Base-by-base conservation (phyloP, 1,139 yeast species). In the Suhomyces panamericanus region DNA sequence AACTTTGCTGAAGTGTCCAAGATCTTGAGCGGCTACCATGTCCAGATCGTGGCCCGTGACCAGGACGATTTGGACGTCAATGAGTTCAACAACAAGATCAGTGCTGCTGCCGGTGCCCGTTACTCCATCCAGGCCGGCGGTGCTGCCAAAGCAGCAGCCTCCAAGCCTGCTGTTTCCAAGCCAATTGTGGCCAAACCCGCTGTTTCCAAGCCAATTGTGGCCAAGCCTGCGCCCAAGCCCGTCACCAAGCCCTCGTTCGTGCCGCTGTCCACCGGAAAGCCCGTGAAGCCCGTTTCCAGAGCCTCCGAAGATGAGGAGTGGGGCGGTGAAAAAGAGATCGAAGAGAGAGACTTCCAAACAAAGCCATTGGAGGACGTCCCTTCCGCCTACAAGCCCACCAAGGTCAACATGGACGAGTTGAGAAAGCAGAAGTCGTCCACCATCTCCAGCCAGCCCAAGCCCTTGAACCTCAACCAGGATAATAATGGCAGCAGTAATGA, bases 41-140 rank as follows among this genome's bases (percentile, higher is more conserved):
- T 93, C 44, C 98, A 93, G 67, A 83, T 95, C 53, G 89, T 97
- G 35, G 99, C 98, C n/a, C 81, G 98, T 67, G 95, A 88, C 60
- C 77, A 81, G 43, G 96, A 89, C 59, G 99, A 95, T 62, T 77
- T 95, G 62, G 87, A 87, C 55, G 87, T 86, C 39, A 75, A 78
- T 29, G 95, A 87, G 49, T 80, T 93, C 51, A 66, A 89, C 54
- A 76, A 81, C 44, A 83, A 89, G 56, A 83, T 95, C 41, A 83
- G 88, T 52, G 86, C 89, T 53, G 96, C 99, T 33, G 87, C 98
- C 2, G 99, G 99, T 56, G 96, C 99, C 20, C 83, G 96, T 61
- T 93, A 93, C 68, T 85, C 96, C 4, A 80, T 83, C 44, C 87
- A 83, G 62, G 10, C 47, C 10, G 36, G 40, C 5, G 32, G 38